Evolutionary conservation across 75 land plant genomes (phyloP).

Genomic region (Picea sitchensis): DNA sequence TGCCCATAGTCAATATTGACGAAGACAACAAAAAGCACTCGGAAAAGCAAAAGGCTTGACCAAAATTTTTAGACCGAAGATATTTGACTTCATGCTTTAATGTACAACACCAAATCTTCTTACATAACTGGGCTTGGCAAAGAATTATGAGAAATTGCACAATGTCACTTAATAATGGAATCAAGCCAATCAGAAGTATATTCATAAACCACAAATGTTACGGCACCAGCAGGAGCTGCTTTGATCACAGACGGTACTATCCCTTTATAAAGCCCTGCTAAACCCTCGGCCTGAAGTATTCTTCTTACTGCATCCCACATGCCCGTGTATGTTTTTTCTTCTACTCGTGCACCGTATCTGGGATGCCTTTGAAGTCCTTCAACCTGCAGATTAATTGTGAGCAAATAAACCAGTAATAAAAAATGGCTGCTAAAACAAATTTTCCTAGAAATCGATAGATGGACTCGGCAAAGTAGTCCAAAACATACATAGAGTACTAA

Average conservation of each 20-base stretch:
- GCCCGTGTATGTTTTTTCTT: slow-evolving; percentile 56
- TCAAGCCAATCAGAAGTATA: slow-evolving; percentile 60
- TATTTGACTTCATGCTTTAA: background rate
- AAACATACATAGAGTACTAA: too few relatives aligned
- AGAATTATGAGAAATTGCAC: background rate
- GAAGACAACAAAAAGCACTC: background rate
- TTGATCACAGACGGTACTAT: slow-evolving; percentile 82
- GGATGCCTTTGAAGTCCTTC: slow-evolving; percentile 84
- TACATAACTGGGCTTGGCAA: background rate
- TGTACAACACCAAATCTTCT: slow-evolving; percentile 3
- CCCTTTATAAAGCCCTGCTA: slow-evolving; percentile 90
- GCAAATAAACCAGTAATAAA: background rate
- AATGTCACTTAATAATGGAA: slow-evolving; percentile 17
- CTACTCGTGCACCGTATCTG: slow-evolving; percentile 85
- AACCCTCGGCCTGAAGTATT: slow-evolving; percentile 60
- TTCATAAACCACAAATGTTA: slow-evolving; percentile 92
- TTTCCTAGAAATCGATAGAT: background rate
- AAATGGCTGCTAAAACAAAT: background rate
- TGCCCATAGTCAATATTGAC: background rate
- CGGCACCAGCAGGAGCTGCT: slow-evolving; percentile 96
- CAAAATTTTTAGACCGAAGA: background rate
- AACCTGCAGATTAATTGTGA: slow-evolving; percentile 44
- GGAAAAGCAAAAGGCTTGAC: background rate
- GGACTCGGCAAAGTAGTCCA: too few relatives aligned
- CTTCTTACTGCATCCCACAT: slow-evolving; percentile 66